A percentile compares a stretch with the other conserved stretches of the same genome.
These are phyloP conservation scores for Suillus fuscotomentosus DNA, from an alignment of 768 basidiomycete species.

Conservation along the genomic window DNA sequence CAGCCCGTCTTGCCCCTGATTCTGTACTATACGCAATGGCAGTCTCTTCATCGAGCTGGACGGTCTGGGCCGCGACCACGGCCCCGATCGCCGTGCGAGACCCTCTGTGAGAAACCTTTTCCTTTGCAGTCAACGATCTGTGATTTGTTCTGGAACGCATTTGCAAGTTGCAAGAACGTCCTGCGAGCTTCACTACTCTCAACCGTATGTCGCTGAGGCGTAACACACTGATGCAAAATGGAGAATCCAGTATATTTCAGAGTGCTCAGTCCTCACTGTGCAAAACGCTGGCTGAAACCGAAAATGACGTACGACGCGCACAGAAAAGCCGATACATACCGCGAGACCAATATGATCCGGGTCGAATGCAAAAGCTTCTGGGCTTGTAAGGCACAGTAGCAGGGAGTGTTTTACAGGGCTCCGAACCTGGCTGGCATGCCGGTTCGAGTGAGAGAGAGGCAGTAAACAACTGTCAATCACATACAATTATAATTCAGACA, in stretches of 20 bases:
- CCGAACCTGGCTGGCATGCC: no score
- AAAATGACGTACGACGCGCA: background rate
- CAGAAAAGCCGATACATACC: background rate
- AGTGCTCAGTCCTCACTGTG: background rate
- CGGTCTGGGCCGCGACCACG: no score
- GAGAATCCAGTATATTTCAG: background rate
- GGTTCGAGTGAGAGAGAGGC: no score
- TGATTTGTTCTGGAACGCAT: no score
- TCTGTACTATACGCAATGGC: no score
- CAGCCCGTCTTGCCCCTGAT: no score
- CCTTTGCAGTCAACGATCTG: no score
- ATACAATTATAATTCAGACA: background rate
- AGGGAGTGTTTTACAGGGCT: no score
- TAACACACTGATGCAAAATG: background rate
- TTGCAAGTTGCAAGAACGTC: background rate
- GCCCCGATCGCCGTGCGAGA: no score
- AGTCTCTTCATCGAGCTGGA: no score
- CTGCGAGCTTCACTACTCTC: background rate
- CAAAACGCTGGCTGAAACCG: background rate
- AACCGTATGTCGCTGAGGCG: background rate
- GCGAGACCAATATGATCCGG: background rate
- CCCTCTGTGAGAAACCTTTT: no score
- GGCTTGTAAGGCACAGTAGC: background rate
- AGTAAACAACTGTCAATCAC: background rate
- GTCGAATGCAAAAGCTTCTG: background rate